phyloP scores from a whole-genome alignment of 495 filamentous ascomycete species.

The Recurvomyces mirabilis region DNA sequence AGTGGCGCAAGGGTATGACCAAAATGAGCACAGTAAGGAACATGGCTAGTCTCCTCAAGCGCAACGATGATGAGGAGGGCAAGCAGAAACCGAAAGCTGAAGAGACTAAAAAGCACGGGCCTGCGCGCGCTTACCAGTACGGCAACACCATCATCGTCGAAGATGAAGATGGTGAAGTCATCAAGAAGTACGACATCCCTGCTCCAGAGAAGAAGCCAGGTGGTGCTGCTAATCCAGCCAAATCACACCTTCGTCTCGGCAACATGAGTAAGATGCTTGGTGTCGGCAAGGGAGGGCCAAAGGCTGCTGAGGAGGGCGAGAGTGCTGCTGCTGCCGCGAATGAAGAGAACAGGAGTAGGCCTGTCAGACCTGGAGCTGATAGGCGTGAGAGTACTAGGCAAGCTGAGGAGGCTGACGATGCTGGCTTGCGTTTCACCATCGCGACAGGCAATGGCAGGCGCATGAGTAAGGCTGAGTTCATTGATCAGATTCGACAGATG shows the following conservation, averaged over 20 bases:
- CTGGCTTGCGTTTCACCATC: constrained; percentile 79
- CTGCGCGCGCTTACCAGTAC: constrained; percentile 88
- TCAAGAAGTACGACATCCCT: constrained; percentile 91
- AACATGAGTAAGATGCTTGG: constrained; percentile 56
- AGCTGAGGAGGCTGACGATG: constrained; percentile 54
- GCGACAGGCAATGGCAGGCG: constrained; percentile 59
- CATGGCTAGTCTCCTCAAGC: constrained; percentile 32
- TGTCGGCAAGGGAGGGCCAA: constrained; percentile 15
- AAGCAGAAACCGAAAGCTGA: constrained; percentile 15
- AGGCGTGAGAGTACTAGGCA: not conserved
- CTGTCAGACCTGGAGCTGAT: not conserved
- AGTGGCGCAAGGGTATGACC: constrained; percentile 28
- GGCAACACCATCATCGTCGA: constrained; percentile 97
- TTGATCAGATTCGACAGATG: constrained; percentile 67
- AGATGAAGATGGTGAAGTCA: constrained; percentile 91
- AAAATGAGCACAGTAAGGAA: constrained; percentile 38
- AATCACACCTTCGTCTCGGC: constrained; percentile 39
- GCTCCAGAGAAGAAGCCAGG: constrained; percentile 24
- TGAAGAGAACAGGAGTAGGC: constrained; percentile 55
- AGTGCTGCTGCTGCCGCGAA: not conserved
- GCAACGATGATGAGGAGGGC: constrained; percentile 8
- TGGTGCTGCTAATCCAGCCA: constrained; percentile 21
- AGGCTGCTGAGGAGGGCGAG: constrained; percentile 18
- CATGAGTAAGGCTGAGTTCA: constrained; percentile 87
- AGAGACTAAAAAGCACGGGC: constrained; percentile 30